Base-by-base conservation (phyloP, 176 grass and related monocot genomes). In the Oryza longistaminata region DNA sequence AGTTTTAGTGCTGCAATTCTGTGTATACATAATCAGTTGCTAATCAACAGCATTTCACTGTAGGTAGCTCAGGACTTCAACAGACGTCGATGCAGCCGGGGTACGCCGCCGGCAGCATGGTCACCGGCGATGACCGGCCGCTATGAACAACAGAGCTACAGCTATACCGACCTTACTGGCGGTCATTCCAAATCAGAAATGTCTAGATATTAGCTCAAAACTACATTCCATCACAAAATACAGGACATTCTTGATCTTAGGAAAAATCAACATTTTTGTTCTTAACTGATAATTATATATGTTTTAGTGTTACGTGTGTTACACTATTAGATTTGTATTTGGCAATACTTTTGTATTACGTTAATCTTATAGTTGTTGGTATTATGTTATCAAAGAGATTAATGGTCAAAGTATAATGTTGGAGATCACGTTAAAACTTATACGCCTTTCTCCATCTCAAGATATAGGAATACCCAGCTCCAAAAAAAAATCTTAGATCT, bases 71-170 rank as follows among this genome's bases (percentile, higher is more conserved):
- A 58, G 19, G 17, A 55, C 16, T 7, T 67, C 61, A 77, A 34
- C 86, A 82, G 52, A 65, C 53, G 50, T 72, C 21, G 52, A 82
- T 71, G 80, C 73, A 77, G 3, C 73, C 66, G 39, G 39, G 21
- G 50, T 71, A 82, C 39, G 5, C 24, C 6, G 34, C 25, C 13
- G 50, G 10, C 42, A 10, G 25, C 61, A 83, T 11, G 14, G 16
- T 13, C 17, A 8, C 16, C 43, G 26, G 26, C 25, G 2, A 42
- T 4, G 65, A 10, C 68, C 16, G 66, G n/a, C 22, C 22, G 46
- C 10, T 0, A 58, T 58, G 19, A 58, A 2, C 44, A 60, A 19
- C 46, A 14, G n/a, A 5, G 1, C 6, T 7, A 5, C 45, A 25
- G 13, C 6, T 26, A 31, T 31, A 43, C 55, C 66, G 11, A n/a